Conservation (phyloP, 345 rosid species). For the Ailanthus altissimus region DNA sequence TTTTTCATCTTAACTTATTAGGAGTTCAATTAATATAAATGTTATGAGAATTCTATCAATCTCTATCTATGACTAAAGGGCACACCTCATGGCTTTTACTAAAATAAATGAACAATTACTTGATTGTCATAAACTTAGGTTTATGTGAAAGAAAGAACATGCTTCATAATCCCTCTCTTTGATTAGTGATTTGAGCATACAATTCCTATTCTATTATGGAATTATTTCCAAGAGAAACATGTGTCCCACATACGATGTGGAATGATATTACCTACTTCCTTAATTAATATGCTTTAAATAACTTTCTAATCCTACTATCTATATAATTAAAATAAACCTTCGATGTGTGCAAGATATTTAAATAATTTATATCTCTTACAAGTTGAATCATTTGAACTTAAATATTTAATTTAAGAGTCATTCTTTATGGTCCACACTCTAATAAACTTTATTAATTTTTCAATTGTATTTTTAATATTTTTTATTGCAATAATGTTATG, state of each 20-base stretch:
- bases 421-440: too few relatives aligned
- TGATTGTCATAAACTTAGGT: neutral
- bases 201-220: neutral
- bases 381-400: too few relatives aligned
- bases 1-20: neutral
- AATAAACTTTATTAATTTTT: too few relatives aligned
- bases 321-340: neutral
- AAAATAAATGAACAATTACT: slow-evolving; percentile 2
- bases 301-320: neutral
- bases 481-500: too few relatives aligned
- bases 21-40: neutral
- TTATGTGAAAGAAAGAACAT: neutral
- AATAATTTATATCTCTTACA: too few relatives aligned
- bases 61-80: neutral
- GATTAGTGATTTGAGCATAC: neutral
- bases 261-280: neutral
- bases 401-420: too few relatives aligned
- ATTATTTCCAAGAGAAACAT: neutral
- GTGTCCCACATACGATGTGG: neutral
- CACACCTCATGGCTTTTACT: neutral
- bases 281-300: neutral
- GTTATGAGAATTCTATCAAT: neutral
- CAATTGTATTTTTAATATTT: too few relatives aligned
- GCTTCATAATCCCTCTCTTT: neutral
- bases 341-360: too few relatives aligned